A percentile compares a stretch with the other conserved stretches of the same genome.
phyloP scores from a whole-genome alignment of 1,139 yeast species.

The Lodderomyces pseudojiufengensis region DNA sequence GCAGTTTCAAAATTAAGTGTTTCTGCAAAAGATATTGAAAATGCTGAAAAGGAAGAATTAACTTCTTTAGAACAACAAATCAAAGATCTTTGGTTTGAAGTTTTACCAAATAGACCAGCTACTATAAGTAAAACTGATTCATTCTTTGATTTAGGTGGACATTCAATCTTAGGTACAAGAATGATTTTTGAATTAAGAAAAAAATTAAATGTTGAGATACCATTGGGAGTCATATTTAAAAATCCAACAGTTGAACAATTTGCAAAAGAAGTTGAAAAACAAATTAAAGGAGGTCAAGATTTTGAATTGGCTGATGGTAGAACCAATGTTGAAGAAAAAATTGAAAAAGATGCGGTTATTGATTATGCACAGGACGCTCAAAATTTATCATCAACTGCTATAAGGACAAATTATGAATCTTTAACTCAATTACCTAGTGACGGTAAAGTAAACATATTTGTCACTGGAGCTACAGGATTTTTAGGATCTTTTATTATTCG shows the following conservation, averaged over 20 bases:
- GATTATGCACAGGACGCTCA: constrained; percentile 78
- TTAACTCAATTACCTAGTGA: constrained; percentile 27
- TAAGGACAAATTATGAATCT: constrained; percentile 39
- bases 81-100: constrained; percentile 78
- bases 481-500: constrained; percentile 83
- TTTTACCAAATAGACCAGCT: constrained; percentile 83
- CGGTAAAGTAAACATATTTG: constrained; percentile 59
- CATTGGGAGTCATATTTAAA: constrained; percentile 85
- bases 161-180: constrained; percentile 92
- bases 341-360: constrained; percentile 20
- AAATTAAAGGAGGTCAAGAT: constrained; percentile 46
- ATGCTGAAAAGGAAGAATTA: constrained; percentile 42
- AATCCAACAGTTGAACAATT: constrained; percentile 80
- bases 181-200: constrained; percentile 93
- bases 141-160: constrained; percentile 97
- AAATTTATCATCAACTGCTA: constrained; percentile 42
- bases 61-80: constrained; percentile 64
- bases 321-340: constrained; percentile 1
- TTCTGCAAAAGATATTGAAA: constrained; percentile 28
- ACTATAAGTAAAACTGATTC: constrained; percentile 74
- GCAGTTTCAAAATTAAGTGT: constrained; percentile 50
- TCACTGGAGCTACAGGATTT: constrained; percentile 97
- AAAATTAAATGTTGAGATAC: constrained; percentile 72
- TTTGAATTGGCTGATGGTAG: constrained; percentile 41
- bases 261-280: constrained; percentile 65